Base-by-base conservation (phyloP, 306 rosid species). In the Sophora flavescens region DNA sequence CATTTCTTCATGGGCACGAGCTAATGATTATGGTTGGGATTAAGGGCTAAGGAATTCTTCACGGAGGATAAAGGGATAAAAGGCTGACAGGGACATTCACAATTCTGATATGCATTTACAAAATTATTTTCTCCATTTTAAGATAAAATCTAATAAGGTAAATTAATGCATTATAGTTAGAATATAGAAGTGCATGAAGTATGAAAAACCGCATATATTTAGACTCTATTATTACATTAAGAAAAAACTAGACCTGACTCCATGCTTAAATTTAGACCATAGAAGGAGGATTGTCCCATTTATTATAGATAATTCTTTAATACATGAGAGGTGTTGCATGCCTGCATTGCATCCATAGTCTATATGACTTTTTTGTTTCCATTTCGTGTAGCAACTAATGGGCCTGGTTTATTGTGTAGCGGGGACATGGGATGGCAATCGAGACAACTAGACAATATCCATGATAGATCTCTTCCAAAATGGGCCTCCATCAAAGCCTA, bases 401-500 rank as follows among this genome's bases (percentile, higher is more conserved):
- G 77, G 32, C 64, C 22, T 56, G 51, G 7, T 62, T 1, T 63
- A 8, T 60, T 22, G 14, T 39, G 30, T 54, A 53, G 64, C 11
- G 10, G 38, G 11, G 44, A 51, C 67, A 71, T n/a, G n/a, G 3
- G 12, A 63, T 10, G 35, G 45, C 22, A 14, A 66, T 66, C 70
- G 66, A 68, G 58, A 22, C 18, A 14, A 70, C 18, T 52, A 12
- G 52, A 68, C 80, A 74, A 60, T 68, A 22, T 66, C 42, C 18
- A 18, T 5, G 48, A 8, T 4, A 17, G 59, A 57, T 69, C 66
- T 70, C 58, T 57, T 75, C 36, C 11, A 63, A 74, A 63, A 83
- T 86, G 84, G 82, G 81, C 75, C 77, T 75, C 81, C 83, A 88
- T 70, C 50, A 64, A 54, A 70, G 16, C 62, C 26, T 74, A 30